Conservation (phyloP, 176 grass and related monocot species). For the Phoenix roebelenii region DNA sequence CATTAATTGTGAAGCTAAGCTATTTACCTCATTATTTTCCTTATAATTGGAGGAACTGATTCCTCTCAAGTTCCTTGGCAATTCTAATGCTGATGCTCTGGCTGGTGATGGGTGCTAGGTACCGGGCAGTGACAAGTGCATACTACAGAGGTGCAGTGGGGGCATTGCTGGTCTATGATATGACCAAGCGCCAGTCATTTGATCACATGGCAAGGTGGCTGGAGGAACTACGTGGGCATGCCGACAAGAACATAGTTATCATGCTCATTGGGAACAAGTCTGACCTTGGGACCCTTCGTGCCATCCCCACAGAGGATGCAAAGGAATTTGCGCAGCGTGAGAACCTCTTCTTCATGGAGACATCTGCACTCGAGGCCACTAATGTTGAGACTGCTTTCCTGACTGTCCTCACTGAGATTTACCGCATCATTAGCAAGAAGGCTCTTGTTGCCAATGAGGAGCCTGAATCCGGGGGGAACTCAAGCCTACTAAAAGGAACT, state of each 20-base stretch:
- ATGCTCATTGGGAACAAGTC: too few species aligned
- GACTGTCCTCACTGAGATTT: background rate
- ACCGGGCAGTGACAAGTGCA: constrained; percentile 3
- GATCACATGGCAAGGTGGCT: constrained; percentile 1
- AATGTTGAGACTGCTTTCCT: too few species aligned
- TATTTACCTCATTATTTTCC: too few species aligned
- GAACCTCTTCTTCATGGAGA: constrained; percentile 7
- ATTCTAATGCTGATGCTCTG: too few species aligned
- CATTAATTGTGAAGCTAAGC: too few species aligned
- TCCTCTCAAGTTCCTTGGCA: too few species aligned
- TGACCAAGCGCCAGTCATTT: background rate
- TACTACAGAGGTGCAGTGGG: constrained; percentile 7
- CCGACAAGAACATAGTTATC: background rate
- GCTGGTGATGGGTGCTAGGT: background rate
- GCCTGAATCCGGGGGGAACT: background rate
- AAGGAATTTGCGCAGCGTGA: background rate
- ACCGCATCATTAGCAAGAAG: background rate
- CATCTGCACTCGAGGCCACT: background rate
- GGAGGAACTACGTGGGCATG: background rate
- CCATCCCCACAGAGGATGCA: too few species aligned
- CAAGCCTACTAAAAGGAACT: constrained; percentile 1
- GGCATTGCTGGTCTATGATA: background rate
- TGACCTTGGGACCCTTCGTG: too few species aligned
- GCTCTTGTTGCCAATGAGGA: background rate
- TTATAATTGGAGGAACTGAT: too few species aligned